Base-by-base conservation (phyloP, 768 basidiomycete species). In the Rhizopogon rudus region DNA sequence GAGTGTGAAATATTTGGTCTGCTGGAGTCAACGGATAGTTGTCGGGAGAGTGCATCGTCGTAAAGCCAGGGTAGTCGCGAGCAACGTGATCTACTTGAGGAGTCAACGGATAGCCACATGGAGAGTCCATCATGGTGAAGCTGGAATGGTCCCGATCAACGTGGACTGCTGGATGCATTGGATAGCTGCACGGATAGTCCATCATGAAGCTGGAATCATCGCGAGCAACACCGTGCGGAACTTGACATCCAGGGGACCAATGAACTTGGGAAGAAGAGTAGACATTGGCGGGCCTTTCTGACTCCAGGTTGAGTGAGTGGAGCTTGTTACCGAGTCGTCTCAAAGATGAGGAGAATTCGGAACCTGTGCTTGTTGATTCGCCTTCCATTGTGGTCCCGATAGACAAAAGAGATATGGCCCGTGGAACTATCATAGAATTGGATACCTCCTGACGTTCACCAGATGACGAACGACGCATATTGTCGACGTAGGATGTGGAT, bases 311-410 rank as follows among this genome's bases (percentile, higher is more conserved):
- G 9, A 66, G 56, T 17, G 52, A 40, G 44, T 73, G 64, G 42
- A 63, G 61, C 22, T 69, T 72, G 16, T 69, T 66, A 45, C 68
- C 57, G 37, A 69, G 59, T 17, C 66, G 71, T n/a, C 66, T 65
- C 54, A 61, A 65, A 20, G 74, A 69, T 57, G 69, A 63, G 40
- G 69, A 70, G 39, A 62, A 56, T 35, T 55, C 54, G 55, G 63
- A 55, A 33, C 58, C 35, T 28, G 54, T 55, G 8, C 56, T 54
- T n/a, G 55, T 35, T 39, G 67, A 35, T 13, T 55, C 31, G 2
- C 41, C 29, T 52, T 59, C 62, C 39, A 52, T 42, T 1, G 55
- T 53, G 48, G 56, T 56, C 40, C 57, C 53, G 20, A 52, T 57
- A 5, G 53, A 46, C 5, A 56, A 7, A 16, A 25, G 22, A 17